Evolutionary conservation across 2,329 filamentous ascomycete species (phyloP).

Genomic region (Fusarium bactridioides): DNA sequence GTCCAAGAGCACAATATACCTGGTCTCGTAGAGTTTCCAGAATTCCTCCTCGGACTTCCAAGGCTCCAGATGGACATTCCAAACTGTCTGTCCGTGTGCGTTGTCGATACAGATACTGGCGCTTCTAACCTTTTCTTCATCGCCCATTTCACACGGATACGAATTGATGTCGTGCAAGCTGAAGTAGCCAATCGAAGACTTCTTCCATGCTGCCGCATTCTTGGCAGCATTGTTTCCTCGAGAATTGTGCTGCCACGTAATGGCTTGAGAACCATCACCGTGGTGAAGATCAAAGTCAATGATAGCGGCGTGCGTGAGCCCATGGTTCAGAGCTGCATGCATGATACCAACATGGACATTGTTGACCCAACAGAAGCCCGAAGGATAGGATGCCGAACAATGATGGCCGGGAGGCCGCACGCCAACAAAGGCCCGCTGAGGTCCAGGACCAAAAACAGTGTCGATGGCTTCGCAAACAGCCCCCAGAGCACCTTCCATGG

Average conservation of each 20-base stretch:
- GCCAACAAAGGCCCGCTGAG: constrained; percentile 85
- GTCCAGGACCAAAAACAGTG: constrained; percentile 73
- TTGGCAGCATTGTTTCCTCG: constrained; percentile 69
- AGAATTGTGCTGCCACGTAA: constrained; percentile 89
- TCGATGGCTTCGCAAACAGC: constrained; percentile 95
- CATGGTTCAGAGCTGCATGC: constrained; percentile 83
- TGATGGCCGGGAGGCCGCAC: constrained; percentile 95
- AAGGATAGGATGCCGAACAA: constrained; percentile 87
- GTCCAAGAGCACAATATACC: constrained; percentile 78
- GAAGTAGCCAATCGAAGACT: constrained; percentile 91
- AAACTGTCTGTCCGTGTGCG: constrained; percentile 91
- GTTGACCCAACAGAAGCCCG: constrained; percentile 98
- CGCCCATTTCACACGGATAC: constrained; percentile 94
- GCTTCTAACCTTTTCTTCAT: constrained; percentile 90
- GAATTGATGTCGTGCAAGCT: constrained; percentile 98
- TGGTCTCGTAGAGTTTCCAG: constrained; percentile 84
- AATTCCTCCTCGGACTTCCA: constrained; percentile 88
- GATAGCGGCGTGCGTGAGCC: constrained; percentile 91
- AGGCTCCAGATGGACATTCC: constrained; percentile 92
- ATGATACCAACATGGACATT: constrained; percentile 98
- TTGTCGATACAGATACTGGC: constrained; percentile 95
- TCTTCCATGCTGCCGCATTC: constrained; percentile 79
- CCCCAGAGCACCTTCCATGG: constrained; percentile 89
- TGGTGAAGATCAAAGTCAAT: constrained; percentile 93
- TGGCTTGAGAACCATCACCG: constrained; percentile 93